These are phyloP conservation scores for Mucuna pruriens DNA, from an alignment of 306 rosid species.

Conservation along the genomic window DNA sequence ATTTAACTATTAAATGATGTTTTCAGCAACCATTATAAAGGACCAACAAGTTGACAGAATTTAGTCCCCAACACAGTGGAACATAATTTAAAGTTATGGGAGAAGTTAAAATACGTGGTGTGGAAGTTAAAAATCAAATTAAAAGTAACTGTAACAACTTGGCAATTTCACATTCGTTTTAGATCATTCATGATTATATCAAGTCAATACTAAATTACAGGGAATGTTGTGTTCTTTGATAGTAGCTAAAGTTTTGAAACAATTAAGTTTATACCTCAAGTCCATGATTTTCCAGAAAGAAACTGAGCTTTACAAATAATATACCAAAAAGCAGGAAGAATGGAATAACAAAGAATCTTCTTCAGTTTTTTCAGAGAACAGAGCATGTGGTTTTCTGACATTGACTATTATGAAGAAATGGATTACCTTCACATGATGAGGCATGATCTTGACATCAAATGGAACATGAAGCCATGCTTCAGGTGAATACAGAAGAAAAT, in stretches of 20 bases:
- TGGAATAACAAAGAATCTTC: slow-evolving; percentile 5
- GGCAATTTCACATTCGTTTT: slow-evolving; percentile 7
- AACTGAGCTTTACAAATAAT: slow-evolving; percentile 5
- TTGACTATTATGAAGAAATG: not conserved
- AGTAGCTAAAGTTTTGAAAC: not conserved
- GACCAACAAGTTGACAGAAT: not conserved
- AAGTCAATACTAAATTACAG: not conserved
- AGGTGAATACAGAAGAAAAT: slow-evolving; percentile 78
- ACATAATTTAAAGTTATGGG: not conserved
- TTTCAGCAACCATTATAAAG: not conserved
- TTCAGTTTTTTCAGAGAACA: slow-evolving; percentile 24
- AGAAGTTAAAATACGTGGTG: not conserved
- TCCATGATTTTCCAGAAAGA: slow-evolving; percentile 20
- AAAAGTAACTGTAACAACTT: not conserved
- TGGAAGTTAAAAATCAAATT: not conserved
- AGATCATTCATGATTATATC: slow-evolving; percentile 4
- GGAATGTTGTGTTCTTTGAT: not conserved
- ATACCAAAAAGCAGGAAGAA: slow-evolving; percentile 14
- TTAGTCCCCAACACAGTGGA: slow-evolving; percentile 6
- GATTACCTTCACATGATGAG: slow-evolving; percentile 93
- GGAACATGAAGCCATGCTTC: slow-evolving; percentile 98
- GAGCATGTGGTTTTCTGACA: not conserved
- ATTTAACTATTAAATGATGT: not conserved
- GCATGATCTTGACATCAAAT: slow-evolving; percentile 92
- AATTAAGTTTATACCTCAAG: not conserved